phyloP scores from a whole-genome alignment of 345 rosid genomes.

The Camelina sativa region DNA sequence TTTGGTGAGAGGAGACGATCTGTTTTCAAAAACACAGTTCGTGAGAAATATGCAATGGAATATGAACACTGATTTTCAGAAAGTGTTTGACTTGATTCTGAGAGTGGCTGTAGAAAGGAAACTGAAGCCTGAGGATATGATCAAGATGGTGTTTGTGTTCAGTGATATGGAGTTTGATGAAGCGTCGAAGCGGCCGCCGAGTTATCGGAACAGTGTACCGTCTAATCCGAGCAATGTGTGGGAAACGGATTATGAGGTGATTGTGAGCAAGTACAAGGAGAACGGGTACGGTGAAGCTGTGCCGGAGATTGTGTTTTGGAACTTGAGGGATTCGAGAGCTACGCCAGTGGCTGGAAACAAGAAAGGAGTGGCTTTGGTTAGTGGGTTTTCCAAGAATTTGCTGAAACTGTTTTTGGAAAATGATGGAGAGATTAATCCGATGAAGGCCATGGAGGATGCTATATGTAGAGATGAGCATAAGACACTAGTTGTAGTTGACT shows the following conservation, averaged over 20 bases:
- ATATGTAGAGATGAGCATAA: constrained; percentile 54
- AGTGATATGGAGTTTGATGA: constrained; percentile 73
- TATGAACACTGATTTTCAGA: constrained; percentile 48
- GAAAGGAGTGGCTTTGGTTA: constrained; percentile 61
- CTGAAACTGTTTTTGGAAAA: constrained; percentile 55
- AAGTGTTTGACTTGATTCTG: constrained; percentile 60
- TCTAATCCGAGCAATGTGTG: constrained; percentile 17
- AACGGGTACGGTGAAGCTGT: constrained; percentile 56
- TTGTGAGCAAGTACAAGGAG: constrained; percentile 49
- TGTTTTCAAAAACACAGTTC: constrained; percentile 45
- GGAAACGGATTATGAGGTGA: constrained; percentile 60
- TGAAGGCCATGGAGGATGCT: constrained; percentile 51
- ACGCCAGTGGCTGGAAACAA: constrained; percentile 52
- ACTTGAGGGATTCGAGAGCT: constrained; percentile 55
- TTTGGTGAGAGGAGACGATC: constrained; percentile 43
- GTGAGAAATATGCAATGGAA: constrained; percentile 50
- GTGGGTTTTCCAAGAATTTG: constrained; percentile 73
- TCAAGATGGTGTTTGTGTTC: constrained; percentile 62
- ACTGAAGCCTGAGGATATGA: constrained; percentile 57
- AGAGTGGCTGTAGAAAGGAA: constrained; percentile 52
- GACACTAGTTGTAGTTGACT: constrained; percentile 49
- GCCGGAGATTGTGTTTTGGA: constrained; percentile 74
- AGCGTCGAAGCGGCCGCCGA: constrained; percentile 21
- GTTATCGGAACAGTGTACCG: background rate
- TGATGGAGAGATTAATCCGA: constrained; percentile 48